phyloP scores from a whole-genome alignment of 768 basidiomycete species.

The Lentinula detonsa region DNA sequence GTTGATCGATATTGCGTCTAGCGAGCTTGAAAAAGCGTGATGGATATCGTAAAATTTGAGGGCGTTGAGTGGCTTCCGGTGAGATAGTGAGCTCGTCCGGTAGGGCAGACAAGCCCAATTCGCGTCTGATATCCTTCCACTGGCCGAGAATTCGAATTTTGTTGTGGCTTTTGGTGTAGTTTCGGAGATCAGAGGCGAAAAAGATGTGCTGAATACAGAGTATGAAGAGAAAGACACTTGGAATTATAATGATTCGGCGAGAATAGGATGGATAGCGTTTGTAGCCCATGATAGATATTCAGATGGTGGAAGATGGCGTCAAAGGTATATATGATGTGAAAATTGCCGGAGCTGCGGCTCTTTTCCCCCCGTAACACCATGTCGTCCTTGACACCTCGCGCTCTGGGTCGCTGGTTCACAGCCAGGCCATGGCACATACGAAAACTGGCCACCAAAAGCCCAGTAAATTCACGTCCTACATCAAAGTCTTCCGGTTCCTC shows the following conservation, averaged over 20 bases:
- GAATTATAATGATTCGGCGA: conserved; percentile 2
- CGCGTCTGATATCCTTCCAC: conserved; percentile 21
- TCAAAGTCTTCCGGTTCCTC: neutral
- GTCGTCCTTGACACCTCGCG: neutral
- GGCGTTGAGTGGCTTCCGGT: neutral
- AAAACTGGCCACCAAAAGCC: neutral
- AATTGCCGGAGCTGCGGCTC: neutral
- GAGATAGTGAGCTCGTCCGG: conserved; percentile 1
- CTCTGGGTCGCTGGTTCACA: neutral
- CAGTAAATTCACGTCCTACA: neutral
- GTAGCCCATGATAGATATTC: neutral
- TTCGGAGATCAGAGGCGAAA: neutral
- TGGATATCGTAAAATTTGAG: neutral
- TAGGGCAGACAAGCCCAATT: conserved; percentile 19
- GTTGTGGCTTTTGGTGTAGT: neutral
- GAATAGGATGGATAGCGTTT: conserved; percentile 5
- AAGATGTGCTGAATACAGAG: conserved; percentile 6
- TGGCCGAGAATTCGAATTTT: conserved; percentile 17
- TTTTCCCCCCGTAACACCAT: neutral
- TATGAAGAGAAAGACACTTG: conserved; percentile 1
- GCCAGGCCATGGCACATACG: neutral
- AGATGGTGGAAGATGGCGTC: neutral
- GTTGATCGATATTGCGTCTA: neutral
- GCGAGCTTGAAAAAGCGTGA: conserved; percentile 4
- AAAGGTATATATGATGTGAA: neutral